Percentiles rank a stretch among this genome's conserved stretches.
Conservation (phyloP, 306 rosid genomes). For the Astragalus glycyphyllos region DNA sequence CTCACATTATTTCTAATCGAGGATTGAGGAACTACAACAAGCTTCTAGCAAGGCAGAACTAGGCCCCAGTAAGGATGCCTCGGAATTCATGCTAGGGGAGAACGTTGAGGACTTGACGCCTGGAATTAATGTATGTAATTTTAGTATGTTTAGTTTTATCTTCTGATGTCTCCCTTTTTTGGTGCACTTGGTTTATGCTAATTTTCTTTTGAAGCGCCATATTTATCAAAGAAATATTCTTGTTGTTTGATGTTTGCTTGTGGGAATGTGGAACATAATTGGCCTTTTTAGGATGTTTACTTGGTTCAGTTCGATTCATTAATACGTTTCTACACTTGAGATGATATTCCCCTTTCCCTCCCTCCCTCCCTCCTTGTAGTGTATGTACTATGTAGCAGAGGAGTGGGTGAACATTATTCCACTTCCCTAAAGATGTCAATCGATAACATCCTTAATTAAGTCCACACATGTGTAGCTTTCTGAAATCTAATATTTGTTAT, state of each 20-base stretch:
- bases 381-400: too few relatives aligned
- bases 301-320: constrained; percentile 20
- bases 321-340: constrained; percentile 4
- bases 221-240: too few relatives aligned
- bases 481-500: not conserved
- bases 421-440: too few relatives aligned
- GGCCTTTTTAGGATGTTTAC: constrained; percentile 8
- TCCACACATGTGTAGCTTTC: too few relatives aligned
- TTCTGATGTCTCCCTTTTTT: constrained; percentile 32
- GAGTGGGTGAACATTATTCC: too few relatives aligned
- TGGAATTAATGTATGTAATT: constrained; percentile 59
- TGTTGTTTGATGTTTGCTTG: constrained; percentile 21
- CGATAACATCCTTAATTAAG: too few relatives aligned
- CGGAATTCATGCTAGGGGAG: constrained; percentile 48
- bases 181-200: constrained; percentile 10
- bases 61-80: constrained; percentile 50
- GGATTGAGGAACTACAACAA: constrained; percentile 67
- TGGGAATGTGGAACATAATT: constrained; percentile 3
- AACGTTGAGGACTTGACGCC: constrained; percentile 51
- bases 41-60: constrained; percentile 63
- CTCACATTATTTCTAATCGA: constrained; percentile 57
- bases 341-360: too few relatives aligned
- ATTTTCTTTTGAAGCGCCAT: not conserved
- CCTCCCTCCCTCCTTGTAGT: too few relatives aligned
- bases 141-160: constrained; percentile 38